Evolutionary conservation across 73 alveolate species (phyloP).

Genomic region (Stentor coeruleus): DNA sequence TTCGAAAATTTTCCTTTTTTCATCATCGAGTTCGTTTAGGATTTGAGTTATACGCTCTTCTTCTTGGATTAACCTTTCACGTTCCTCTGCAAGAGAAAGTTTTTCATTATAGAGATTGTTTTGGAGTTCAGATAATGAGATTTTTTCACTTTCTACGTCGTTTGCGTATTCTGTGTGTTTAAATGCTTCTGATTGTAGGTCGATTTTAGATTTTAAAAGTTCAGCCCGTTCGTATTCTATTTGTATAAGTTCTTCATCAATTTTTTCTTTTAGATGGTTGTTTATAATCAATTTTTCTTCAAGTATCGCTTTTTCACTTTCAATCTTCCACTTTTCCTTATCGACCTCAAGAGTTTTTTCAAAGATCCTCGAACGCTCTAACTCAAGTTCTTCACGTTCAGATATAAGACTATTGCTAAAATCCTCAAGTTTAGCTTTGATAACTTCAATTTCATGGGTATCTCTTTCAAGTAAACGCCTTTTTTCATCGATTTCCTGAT

Average conservation of each 20-base stretch:
- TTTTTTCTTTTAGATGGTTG: not conserved
- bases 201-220: not conserved
- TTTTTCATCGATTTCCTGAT: not conserved
- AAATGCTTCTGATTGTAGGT: not conserved
- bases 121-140: too few relatives aligned
- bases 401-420: not conserved
- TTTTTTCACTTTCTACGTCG: not conserved
- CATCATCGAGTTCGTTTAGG: not conserved
- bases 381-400: not conserved
- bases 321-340: not conserved
- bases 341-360: not conserved
- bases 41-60: not conserved
- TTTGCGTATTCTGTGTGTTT: not conserved
- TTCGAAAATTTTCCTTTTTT: not conserved
- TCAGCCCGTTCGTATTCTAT: not conserved
- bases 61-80: not conserved
- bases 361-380: not conserved
- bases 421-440: not conserved
- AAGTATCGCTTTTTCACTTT: not conserved
- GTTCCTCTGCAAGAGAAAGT: not conserved
- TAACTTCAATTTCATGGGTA: not conserved
- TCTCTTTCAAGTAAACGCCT: not conserved
- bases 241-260: not conserved
- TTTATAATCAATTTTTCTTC: not conserved
- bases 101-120: not conserved